Base-by-base conservation (phyloP, 2,329 filamentous ascomycete genomes). In the Xylaria sp. region DNA sequence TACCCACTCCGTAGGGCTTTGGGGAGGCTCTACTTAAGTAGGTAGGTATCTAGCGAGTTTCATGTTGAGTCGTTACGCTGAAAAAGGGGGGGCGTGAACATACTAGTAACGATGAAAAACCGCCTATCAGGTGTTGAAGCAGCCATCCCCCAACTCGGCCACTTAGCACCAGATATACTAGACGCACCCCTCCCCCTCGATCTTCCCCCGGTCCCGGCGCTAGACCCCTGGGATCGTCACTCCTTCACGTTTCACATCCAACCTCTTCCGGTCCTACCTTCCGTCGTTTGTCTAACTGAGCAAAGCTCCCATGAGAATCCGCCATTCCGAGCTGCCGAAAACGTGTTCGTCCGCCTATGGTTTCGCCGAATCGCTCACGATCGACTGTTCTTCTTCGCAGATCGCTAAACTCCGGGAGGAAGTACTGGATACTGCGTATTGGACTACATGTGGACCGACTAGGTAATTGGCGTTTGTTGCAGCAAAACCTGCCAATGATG, bases 161-260 rank as follows among this genome's bases (percentile, higher is more conserved):
- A 31, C 10, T 29, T 42, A n/a, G 42, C 25, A 17, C n/a, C 17
- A n/a, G 25, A n/a, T 20, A 1, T 15, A 20, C 31, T 63, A 55
- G 27, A 39, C 3, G 36, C 54, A 66, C 59, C 33, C 59, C 54
- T 27, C 15, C 39, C 15, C 5, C 17, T 29, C 25, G n/a, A 47
- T 54, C 47, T 15, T 11, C 13, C 20, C 31, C 53, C 39, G 39
- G 27, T 20, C 33, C 60, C 13, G 47, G 59, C 53, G 44, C 38
- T 66, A 25, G 42, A 54, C 49, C 62, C 66, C 54, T 55, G 58
- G 27, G 57, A 66, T 56, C 25, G 27, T 55, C 49, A 47, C 25
- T 54, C 45, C 57, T 53, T 62, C 27, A 49, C 38, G 67, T 69
- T 69, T 69, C 67, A 65, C 53, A 68, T 68, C 31, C 44, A 61